Percentiles rank a stretch among this genome's conserved stretches.
Conservation (phyloP, 1,284 basidiomycete genomes). For the Cryptococcus sp. region DNA sequence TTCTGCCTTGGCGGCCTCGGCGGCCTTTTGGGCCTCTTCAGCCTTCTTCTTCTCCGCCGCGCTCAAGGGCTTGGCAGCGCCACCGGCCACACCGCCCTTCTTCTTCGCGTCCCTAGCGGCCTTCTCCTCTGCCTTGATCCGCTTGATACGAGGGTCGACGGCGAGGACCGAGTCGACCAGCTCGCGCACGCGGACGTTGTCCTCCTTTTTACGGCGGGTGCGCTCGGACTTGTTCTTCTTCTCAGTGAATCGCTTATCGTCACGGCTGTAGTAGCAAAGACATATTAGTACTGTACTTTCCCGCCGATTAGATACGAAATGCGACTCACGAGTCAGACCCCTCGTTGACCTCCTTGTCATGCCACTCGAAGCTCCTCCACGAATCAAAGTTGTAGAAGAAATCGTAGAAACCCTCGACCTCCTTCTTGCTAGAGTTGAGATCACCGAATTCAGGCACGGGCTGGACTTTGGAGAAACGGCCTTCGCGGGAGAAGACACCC, state of each 20-base stretch:
- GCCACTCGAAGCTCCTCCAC: constrained; percentile 97
- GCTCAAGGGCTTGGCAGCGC: constrained; percentile 58
- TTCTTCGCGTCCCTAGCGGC: constrained; percentile 93
- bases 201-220: constrained; percentile 95
- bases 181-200: constrained; percentile 83
- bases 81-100: constrained; percentile 58
- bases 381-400: constrained; percentile 99
- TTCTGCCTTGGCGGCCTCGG: constrained; percentile 82
- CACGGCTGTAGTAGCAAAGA: constrained; percentile 63
- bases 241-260: constrained; percentile 98
- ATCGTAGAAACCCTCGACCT: constrained; percentile 93
- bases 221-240: constrained; percentile 99
- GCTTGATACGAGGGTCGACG: constrained; percentile 92
- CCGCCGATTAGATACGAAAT: background rate
- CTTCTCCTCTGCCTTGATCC: constrained; percentile 96
- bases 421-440: constrained; percentile 71
- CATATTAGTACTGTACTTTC: background rate
- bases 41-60: constrained; percentile 74
- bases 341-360: constrained; percentile 98
- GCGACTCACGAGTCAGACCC: constrained; percentile 83
- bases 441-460: constrained; percentile 84
- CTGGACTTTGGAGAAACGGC: constrained; percentile 83
- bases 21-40: constrained; percentile 70
- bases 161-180: constrained; percentile 86
- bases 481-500: constrained; percentile 86